Evolutionary conservation across 2,329 filamentous ascomycete genomes (phyloP).

Genomic region (Chrysosporium keratinophilum): DNA sequence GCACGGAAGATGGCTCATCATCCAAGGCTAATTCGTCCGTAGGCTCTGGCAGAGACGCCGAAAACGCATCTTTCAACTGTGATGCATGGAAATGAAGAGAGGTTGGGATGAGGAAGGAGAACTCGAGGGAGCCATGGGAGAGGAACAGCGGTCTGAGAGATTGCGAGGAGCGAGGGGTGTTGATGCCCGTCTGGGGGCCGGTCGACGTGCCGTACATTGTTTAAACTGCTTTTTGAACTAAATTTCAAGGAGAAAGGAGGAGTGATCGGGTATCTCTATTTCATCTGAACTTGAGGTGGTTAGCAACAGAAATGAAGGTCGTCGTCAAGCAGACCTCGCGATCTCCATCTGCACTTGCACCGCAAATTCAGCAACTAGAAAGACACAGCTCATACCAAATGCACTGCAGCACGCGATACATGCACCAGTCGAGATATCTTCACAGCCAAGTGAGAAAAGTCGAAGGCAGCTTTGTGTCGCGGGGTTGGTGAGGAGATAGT

Average conservation of each 20-base stretch:
- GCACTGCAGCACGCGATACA: not conserved
- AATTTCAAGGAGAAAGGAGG: not conserved
- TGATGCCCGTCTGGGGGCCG: slow-evolving; percentile 88
- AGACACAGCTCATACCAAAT: slow-evolving; percentile 6
- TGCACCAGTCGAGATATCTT: not conserved
- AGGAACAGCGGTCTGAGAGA: slow-evolving; percentile 86
- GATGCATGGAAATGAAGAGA: slow-evolving; percentile 92
- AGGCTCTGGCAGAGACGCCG: slow-evolving; percentile 70
- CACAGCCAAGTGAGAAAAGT: slow-evolving; percentile 5
- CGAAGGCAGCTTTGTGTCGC: not conserved
- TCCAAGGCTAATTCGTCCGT: slow-evolving; percentile 97
- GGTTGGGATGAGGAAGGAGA: slow-evolving; percentile 90
- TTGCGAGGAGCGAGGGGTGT: slow-evolving; percentile 85
- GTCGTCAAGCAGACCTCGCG: not conserved
- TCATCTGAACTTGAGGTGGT: not conserved
- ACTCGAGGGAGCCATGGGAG: slow-evolving; percentile 87
- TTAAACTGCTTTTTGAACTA: slow-evolving; percentile 16
- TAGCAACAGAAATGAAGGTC: not conserved
- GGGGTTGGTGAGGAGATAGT: not conserved
- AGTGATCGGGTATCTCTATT: not conserved
- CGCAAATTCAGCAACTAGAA: not conserved
- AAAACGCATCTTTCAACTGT: slow-evolving; percentile 85
- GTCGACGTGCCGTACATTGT: slow-evolving; percentile 76
- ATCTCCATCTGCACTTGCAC: not conserved
- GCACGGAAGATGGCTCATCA: slow-evolving; percentile 93